These are phyloP conservation scores for Exophiala oligosperma DNA, from an alignment of 2,329 filamentous ascomycete species.

Conservation along the genomic window DNA sequence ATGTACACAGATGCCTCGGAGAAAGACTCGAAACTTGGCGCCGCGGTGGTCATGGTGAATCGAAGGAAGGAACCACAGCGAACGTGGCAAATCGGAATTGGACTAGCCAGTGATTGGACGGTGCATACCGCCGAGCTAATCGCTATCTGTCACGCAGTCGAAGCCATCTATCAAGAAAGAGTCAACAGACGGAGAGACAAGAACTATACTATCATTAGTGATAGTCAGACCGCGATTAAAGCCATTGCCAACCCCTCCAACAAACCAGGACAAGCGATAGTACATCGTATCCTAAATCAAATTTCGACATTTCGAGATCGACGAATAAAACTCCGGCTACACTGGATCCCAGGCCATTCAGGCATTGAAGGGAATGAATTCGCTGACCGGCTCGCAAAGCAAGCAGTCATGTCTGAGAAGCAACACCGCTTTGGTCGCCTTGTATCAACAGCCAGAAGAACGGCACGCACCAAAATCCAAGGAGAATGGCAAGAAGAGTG, in stretches of 20 bases:
- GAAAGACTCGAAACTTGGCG: constrained; percentile 19
- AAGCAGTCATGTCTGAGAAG: constrained; percentile 9
- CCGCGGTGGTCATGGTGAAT: constrained; percentile 23
- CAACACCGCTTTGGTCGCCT: constrained; percentile 6
- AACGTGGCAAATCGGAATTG: constrained; percentile 10
- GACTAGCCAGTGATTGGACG: constrained; percentile 22
- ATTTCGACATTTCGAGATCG: neutral
- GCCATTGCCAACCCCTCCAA: constrained; percentile 11
- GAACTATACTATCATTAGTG: constrained; percentile 1
- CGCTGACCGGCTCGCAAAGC: constrained; percentile 16
- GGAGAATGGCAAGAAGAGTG: constrained; percentile 14
- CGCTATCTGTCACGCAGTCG: constrained; percentile 27
- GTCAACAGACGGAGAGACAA: constrained; percentile 6
- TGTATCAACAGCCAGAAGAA: constrained; percentile 6
- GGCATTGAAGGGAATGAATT: constrained; percentile 12
- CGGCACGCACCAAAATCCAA: constrained; percentile 3
- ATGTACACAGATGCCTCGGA: constrained; percentile 19
- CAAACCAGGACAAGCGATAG: constrained; percentile 10
- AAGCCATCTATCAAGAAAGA: constrained; percentile 7
- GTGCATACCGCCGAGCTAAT: constrained; percentile 29
- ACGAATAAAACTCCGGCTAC: constrained; percentile 4
- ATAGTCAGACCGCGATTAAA: constrained; percentile 15
- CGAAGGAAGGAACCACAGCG: neutral
- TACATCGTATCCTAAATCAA: constrained; percentile 6
- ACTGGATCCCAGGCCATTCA: constrained; percentile 11